phyloP scores from a whole-genome alignment of 2,329 filamentous ascomycete species.

The Colletotrichum aenigma region DNA sequence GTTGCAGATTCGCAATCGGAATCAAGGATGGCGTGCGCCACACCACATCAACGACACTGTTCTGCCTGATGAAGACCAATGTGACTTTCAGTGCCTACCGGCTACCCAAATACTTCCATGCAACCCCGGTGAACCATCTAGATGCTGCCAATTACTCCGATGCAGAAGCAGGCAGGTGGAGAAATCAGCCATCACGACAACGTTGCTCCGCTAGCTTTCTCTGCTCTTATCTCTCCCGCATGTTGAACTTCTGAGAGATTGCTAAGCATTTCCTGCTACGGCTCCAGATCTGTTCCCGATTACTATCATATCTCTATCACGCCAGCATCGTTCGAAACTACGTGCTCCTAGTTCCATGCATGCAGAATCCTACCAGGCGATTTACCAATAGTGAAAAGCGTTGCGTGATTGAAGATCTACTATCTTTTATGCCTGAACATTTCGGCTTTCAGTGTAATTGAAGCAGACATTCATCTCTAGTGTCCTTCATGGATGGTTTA shows the following conservation, averaged over 20 bases:
- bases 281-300: neutral
- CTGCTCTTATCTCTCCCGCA: neutral
- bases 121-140: neutral
- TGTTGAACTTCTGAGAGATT: neutral
- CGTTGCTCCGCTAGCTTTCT: neutral
- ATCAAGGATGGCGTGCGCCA: neutral
- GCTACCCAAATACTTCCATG: neutral
- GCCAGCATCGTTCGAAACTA: neutral
- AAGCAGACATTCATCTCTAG: neutral
- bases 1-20: neutral
- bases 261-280: neutral
- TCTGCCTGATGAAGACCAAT: neutral
- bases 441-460: neutral
- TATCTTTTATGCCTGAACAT: neutral
- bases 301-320: neutral
- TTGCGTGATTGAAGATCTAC: neutral
- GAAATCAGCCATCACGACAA: neutral
- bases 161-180: neutral
- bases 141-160: neutral
- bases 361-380: neutral
- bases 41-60: neutral
- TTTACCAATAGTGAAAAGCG: neutral
- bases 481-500: fast-evolving
- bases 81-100: neutral
- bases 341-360: neutral